Evolutionary conservation across 2,329 filamentous ascomycete species (phyloP).

Genomic region (Didymella arachidicola): DNA sequence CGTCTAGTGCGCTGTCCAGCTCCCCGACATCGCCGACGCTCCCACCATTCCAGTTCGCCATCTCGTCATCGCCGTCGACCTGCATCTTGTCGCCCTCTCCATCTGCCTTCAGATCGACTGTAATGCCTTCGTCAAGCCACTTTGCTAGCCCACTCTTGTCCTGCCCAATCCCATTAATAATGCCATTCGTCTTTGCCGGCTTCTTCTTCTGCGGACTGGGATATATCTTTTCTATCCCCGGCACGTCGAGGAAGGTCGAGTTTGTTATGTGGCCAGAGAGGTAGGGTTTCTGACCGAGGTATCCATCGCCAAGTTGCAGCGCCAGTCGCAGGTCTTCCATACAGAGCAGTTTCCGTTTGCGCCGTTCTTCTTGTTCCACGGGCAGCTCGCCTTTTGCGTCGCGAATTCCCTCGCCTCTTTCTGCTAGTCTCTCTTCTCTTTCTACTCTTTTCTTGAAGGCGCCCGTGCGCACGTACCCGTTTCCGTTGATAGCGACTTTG

Average conservation of each 20-base stretch:
- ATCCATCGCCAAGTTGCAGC: constrained; percentile 76
- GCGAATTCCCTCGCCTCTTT: constrained; percentile 75
- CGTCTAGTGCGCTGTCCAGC: constrained; percentile 51
- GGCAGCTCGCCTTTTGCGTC: constrained; percentile 82
- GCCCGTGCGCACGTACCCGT: constrained; percentile 72
- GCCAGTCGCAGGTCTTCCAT: constrained; percentile 81
- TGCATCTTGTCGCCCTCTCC: constrained; percentile 40
- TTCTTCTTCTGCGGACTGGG: constrained; percentile 5
- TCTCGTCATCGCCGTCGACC: constrained; percentile 48
- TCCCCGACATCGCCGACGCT: constrained; percentile 40
- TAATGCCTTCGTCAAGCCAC: constrained; percentile 18
- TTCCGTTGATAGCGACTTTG: constrained; percentile 64
- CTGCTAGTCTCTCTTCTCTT: constrained; percentile 75
- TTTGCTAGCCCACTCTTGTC: constrained; percentile 20
- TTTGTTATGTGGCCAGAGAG: constrained; percentile 72
- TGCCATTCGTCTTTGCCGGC: constrained; percentile 4
- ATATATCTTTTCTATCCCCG: constrained; percentile 41
- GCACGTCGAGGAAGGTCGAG: constrained; percentile 70
- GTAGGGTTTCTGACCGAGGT: constrained; percentile 79
- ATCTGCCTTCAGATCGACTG: constrained; percentile 6
- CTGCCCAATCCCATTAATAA: constrained; percentile 33
- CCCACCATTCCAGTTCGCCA: constrained; percentile 51
- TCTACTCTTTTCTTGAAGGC: constrained; percentile 78
- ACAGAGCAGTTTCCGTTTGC: constrained; percentile 73
- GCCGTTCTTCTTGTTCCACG: constrained; percentile 78